Evolutionary conservation across 2,329 filamentous ascomycete genomes (phyloP).

Genomic region (Aspergillus pseudoglaucus): DNA sequence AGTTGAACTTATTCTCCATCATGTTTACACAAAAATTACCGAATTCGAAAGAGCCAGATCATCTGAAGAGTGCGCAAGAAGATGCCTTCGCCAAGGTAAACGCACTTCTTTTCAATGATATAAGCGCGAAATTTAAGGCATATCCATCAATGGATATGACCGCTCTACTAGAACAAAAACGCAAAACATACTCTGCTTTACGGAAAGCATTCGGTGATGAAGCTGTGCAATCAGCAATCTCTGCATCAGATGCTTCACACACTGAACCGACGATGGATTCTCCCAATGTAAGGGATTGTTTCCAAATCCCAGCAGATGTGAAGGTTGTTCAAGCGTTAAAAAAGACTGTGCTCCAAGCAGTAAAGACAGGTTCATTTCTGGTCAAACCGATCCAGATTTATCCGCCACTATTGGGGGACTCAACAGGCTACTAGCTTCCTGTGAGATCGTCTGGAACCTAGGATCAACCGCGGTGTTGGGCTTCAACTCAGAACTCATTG

Average conservation of each 20-base stretch:
- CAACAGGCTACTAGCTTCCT: constrained; percentile 4
- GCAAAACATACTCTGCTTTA: constrained; percentile 5
- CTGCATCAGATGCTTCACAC: constrained; percentile 1
- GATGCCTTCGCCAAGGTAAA: constrained; percentile 3
- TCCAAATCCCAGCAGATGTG: constrained; percentile 5
- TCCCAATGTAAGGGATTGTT: constrained; percentile 3
- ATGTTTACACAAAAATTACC: constrained; percentile 1
- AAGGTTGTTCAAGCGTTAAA: constrained; percentile 3
- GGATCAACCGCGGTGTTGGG: constrained; percentile 7
- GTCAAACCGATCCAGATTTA: constrained; percentile 1
- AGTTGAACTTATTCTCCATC: background rate
- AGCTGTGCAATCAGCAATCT: constrained; percentile 2
- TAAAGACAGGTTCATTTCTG: constrained; percentile 1
- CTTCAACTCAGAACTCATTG: constrained; percentile 3
- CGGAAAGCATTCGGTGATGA: constrained; percentile 4
- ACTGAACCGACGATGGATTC: background rate
- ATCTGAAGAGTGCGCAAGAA: constrained; percentile 1
- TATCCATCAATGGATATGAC: constrained; percentile 6
- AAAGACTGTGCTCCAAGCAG: constrained; percentile 1
- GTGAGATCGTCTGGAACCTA: constrained; percentile 9
- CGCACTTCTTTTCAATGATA: constrained; percentile 2
- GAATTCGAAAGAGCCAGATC: constrained; percentile 1
- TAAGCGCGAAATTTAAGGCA: constrained; percentile 6
- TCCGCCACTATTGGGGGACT: constrained; percentile 3
- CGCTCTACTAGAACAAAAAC: constrained; percentile 5